Percentiles rank a stretch among this genome's conserved stretches.
Evolutionary conservation across 139 green algal species (phyloP).

Genomic region (Chloropicon primus): DNA sequence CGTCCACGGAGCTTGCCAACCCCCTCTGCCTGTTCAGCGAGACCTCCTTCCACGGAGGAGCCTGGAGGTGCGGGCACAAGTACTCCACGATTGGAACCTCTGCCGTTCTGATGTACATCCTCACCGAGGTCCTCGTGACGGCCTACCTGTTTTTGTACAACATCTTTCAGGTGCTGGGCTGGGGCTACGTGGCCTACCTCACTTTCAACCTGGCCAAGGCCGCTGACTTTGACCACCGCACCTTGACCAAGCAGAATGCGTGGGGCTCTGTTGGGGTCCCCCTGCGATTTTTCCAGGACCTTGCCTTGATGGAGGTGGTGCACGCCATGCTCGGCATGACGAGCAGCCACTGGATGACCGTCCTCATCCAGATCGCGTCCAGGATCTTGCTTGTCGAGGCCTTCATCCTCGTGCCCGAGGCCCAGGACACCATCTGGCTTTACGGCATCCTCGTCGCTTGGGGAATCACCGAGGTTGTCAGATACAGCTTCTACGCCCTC

Average conservation of each 20-base stretch:
- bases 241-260: not conserved
- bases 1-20: not conserved
- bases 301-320: slow-evolving; percentile 52
- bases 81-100: not conserved
- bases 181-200: slow-evolving; percentile 49
- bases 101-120: not conserved
- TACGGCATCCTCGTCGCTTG: slow-evolving; percentile 59
- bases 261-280: slow-evolving; percentile 44
- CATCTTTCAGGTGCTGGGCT: slow-evolving; percentile 28
- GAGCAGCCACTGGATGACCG: slow-evolving; percentile 64
- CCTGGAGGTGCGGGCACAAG: not conserved
- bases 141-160: slow-evolving; percentile 63
- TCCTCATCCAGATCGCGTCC: slow-evolving; percentile 67
- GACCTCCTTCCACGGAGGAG: not conserved
- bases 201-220: slow-evolving; percentile 20
- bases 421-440: slow-evolving; percentile 7
- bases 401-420: slow-evolving; percentile 42
- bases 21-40: not conserved
- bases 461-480: slow-evolving; percentile 73
- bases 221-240: not conserved
- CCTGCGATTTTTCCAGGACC: slow-evolving; percentile 68
- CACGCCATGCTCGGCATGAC: slow-evolving; percentile 65
- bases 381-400: slow-evolving; percentile 74
- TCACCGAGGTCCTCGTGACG: slow-evolving; percentile 11
- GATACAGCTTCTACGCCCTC: slow-evolving; percentile 79